Percentiles rank a stretch among this genome's conserved stretches.
Evolutionary conservation across 2,329 filamentous ascomycete species (phyloP).

Genomic region (Ascochyta koolunga): DNA sequence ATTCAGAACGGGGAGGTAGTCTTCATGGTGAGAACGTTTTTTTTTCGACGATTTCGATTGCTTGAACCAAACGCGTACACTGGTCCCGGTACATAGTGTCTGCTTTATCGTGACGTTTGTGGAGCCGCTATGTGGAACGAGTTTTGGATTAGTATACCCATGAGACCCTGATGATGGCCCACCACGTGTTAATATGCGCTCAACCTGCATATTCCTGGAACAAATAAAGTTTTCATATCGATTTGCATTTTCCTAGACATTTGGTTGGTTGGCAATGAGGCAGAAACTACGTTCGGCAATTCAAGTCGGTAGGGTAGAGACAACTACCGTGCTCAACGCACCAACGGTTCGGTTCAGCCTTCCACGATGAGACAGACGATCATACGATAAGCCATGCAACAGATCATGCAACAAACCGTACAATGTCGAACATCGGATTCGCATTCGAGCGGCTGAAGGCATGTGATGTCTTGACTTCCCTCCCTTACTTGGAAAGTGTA

Average conservation of each 20-base stretch:
- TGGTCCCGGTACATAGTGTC: background rate
- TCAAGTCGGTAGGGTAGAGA: conserved; percentile 2
- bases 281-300: conserved; percentile 2
- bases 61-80: background rate
- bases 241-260: background rate
- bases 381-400: conserved; percentile 12
- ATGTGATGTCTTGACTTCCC: background rate
- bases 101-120: conserved; percentile 10
- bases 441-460: background rate
- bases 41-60: conserved; percentile 4
- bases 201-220: background rate
- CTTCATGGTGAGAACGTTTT: conserved; percentile 1
- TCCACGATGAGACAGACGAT: conserved; percentile 10
- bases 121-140: conserved; percentile 12
- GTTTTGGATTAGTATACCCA: conserved; percentile 3
- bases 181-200: conserved; percentile 3
- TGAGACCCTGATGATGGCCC: conserved; percentile 8
- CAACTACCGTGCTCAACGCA: background rate
- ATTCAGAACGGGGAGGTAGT: background rate
- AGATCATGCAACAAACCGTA: conserved; percentile 9
- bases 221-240: background rate
- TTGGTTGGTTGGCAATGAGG: background rate
- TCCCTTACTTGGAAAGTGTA: background rate
- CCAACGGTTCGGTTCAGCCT: conserved; percentile 3
- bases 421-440: background rate